Evolutionary conservation across 108 stramenopile species (phyloP).

Genomic region (Seminavis robusta): DNA sequence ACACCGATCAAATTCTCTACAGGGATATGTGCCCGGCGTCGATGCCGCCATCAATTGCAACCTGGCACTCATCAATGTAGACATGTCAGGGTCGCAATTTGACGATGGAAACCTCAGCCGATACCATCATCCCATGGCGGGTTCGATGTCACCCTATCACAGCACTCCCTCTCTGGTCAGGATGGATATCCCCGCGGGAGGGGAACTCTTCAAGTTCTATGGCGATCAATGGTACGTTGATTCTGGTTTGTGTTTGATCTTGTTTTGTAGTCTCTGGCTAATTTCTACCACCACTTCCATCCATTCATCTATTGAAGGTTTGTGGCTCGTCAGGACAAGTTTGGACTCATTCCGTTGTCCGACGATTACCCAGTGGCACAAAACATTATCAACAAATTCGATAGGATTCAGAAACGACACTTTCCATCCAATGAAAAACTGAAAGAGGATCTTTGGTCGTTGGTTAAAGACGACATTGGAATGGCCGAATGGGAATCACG

Average conservation of each 20-base stretch:
- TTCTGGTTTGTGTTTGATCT: not conserved
- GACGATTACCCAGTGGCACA: slow-evolving; percentile 13
- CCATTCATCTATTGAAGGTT: not conserved
- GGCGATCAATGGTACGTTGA: slow-evolving; percentile 57
- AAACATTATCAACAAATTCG: not conserved
- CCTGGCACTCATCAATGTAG: slow-evolving; percentile 30
- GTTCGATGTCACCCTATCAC: slow-evolving; percentile 39
- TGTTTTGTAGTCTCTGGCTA: not conserved
- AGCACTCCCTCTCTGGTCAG: slow-evolving; percentile 16
- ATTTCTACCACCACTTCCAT: not conserved
- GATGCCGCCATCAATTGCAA: slow-evolving; percentile 41
- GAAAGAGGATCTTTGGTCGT: slow-evolving; percentile 16
- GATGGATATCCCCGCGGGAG: slow-evolving; percentile 37
- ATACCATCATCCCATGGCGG: slow-evolving; percentile 22
- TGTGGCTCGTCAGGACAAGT: not conserved
- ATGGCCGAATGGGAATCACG: slow-evolving; percentile 20
- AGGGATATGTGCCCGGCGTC: slow-evolving; percentile 38
- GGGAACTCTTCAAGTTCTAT: slow-evolving; percentile 56
- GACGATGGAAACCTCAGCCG: not conserved
- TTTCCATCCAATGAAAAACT: slow-evolving; percentile 1
- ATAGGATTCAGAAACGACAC: not conserved
- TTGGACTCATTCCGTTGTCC: not conserved
- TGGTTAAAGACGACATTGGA: slow-evolving; percentile 3
- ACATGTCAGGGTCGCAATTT: too few relatives aligned
- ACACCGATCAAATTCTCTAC: not conserved